Base-by-base conservation (phyloP, 225 moss, liverwort and hornwort species). In the Polytrichum commune region DNA sequence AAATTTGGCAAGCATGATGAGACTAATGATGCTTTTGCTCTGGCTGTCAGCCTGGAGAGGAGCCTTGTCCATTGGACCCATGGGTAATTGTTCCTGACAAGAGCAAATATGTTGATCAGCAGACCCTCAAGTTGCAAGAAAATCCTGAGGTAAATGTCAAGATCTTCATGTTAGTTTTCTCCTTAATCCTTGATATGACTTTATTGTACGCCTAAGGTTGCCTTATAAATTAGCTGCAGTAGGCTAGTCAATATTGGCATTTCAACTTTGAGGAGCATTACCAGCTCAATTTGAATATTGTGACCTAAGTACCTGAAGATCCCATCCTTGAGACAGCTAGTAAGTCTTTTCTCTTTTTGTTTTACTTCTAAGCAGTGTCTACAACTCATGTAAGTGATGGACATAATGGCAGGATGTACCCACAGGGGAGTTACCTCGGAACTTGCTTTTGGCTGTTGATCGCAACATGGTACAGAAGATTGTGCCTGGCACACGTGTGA, bases 101-200 rank as follows among this genome's bases (percentile, higher is more conserved):
- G 81, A 92, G 97, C 76, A 94, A 88, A 75, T 97, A 97, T 65
- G 92, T 97, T 22, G 97, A 97, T 63, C 97, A 97, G 81, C 97
- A 97, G 77, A 97, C 97, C 73, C 75, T 97, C 81, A 97, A 97
- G 86, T 73, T 97, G 70, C 97, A 97, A 67, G 97, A 97, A 76
- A 94, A 94, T 19, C 97, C 94, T 18, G 97, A 97, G 97, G 95
- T 96, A 81, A 4, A 3, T 38, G 18, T 62, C 60, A 33, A 30
- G 20, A 7, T 20, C 4, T 46, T 46, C 16, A 38, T 38, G 38
- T 38, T 38, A 38, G 38, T 38, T 38, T 38, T 38, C 38, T 38
- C 38, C 38, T 10, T 9, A 38, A 38, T 38, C 9, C 35, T 13
- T 13, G 13, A 13, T 33, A 38, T 10, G 46, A 62, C n/a, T 62